These are phyloP conservation scores for Erysiphe pulchra DNA, from an alignment of 2,329 filamentous ascomycete genomes.

Conservation along the genomic window DNA sequence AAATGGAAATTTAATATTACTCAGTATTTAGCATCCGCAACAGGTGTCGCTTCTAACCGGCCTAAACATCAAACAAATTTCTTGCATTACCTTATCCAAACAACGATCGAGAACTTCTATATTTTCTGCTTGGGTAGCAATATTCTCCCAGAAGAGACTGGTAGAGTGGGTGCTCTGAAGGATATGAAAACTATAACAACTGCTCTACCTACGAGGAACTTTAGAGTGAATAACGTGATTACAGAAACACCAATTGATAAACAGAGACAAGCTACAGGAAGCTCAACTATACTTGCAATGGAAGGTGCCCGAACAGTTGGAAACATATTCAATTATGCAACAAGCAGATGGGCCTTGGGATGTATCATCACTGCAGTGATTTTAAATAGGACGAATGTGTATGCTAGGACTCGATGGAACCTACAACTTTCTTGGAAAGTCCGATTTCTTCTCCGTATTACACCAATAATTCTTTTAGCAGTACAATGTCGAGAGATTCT, in stretches of 20 bases:
- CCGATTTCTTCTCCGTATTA: slow-evolving; percentile 40
- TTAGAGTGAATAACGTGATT: not conserved
- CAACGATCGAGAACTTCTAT: not conserved
- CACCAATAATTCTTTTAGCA: slow-evolving; percentile 44
- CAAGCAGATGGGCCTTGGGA: slow-evolving; percentile 73
- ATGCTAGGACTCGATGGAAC: slow-evolving; percentile 64
- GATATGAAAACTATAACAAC: not conserved
- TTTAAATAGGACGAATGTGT: slow-evolving; percentile 79
- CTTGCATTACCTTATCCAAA: too few species aligned
- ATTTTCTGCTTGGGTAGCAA: not conserved
- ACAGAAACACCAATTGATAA: not conserved
- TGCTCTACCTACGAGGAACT: not conserved
- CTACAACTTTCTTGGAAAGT: slow-evolving; percentile 51
- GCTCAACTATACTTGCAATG: slow-evolving; percentile 23
- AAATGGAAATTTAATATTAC: slow-evolving; percentile 26
- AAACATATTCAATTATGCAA: slow-evolving; percentile 72
- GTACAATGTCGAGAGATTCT: slow-evolving; percentile 45
- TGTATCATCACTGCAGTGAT: slow-evolving; percentile 71
- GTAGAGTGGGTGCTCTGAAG: not conserved
- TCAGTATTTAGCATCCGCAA: slow-evolving; percentile 34
- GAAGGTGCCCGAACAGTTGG: slow-evolving; percentile 45
- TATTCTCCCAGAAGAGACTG: not conserved
- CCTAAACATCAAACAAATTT: slow-evolving; percentile 15
- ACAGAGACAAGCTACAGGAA: not conserved
- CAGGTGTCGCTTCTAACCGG: slow-evolving; percentile 41